A percentile compares a stretch with the other conserved stretches of the same genome.
Evolutionary conservation across 2,329 filamentous ascomycete species (phyloP).

Genomic region (Colletotrichum sublineola): DNA sequence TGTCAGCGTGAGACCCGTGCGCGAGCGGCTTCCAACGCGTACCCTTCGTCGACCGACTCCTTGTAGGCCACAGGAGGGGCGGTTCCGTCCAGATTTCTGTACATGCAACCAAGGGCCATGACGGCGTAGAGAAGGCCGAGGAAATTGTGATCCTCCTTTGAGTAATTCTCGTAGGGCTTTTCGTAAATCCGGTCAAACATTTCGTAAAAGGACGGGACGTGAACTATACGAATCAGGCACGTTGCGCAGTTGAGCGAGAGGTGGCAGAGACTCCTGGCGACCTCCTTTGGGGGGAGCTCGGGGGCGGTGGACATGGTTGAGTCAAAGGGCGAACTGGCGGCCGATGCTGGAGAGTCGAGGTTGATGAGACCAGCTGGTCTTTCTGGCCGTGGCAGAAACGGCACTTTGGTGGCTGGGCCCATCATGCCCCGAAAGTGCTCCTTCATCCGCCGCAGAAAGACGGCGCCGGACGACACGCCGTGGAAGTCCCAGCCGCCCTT

Average conservation of each 20-base stretch:
- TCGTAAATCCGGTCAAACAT: constrained; percentile 84
- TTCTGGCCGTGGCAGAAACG: constrained; percentile 68
- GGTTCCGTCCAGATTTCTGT: constrained; percentile 69
- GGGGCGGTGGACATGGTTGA: constrained; percentile 65
- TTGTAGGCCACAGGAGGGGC: constrained; percentile 63
- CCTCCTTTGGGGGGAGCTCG: constrained; percentile 77
- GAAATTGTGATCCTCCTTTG: constrained; percentile 75
- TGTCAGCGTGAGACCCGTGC: constrained; percentile 43
- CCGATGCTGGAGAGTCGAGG: constrained; percentile 75
- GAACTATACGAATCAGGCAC: constrained; percentile 77
- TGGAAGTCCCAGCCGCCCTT: constrained; percentile 95
- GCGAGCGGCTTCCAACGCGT: constrained; percentile 45
- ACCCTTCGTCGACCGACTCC: constrained; percentile 69
- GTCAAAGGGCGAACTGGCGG: constrained; percentile 74
- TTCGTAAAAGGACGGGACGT: constrained; percentile 84
- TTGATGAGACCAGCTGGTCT: constrained; percentile 64
- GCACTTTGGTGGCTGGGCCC: constrained; percentile 71
- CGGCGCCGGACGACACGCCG: constrained; percentile 90
- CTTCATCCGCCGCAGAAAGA: constrained; percentile 88
- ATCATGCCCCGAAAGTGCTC: constrained; percentile 87
- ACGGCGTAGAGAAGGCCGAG: constrained; percentile 79
- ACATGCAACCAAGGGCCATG: constrained; percentile 80
- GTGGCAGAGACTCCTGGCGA: constrained; percentile 66
- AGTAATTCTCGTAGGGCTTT: constrained; percentile 71
- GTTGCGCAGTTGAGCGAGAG: constrained; percentile 70